Base-by-base conservation (phyloP, 2,329 filamentous ascomycete genomes). In the Paecilomyces niveus region DNA sequence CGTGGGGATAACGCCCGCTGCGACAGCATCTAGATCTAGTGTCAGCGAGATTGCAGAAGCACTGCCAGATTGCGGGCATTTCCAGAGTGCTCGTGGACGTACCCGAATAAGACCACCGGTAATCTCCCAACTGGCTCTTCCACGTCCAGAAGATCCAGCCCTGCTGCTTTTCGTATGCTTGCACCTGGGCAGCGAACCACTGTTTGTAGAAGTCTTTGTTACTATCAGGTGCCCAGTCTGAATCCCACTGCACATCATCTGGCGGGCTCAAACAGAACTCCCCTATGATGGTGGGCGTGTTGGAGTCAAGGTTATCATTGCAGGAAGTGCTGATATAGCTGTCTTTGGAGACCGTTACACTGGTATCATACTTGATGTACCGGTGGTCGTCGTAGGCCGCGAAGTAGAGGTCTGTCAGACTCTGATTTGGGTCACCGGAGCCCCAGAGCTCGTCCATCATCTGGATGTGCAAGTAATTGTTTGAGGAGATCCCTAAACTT, bases 131-230 rank as follows among this genome's bases (percentile, higher is more conserved):
- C 67, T 82, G 66, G 3, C 70, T 67, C 70, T 85, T 86, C 84
- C 83, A 86, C 0, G 78, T 78, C 84, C 84, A 87, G 65, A 85
- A 86, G 21, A 70, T 57, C 83, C 82, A 86, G 0, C 83, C 83
- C 7, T 74, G 72, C 15, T 75, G 70, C 58, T 76, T 76, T 71
- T 87, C 84, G 64, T 84, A 86, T 0, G 78, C 71, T 52, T 77
- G 73, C 0, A 80, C 76, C 69, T 86, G 83, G 0, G 83, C 83
- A 0, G 80, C 79, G 70, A 83, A 87, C 76, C 80, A 87, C 52
- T 76, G 70, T 53, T 63, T 70, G 67, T 87, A 87, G 68, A 85
- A 87, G 33, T 77, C 74, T 15, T 66, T 69, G 57, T 82, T 75
- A 33, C 67, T 64, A 56, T 64, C 66, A 9, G 73, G 70, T 62